Conservation (phyloP, 345 rosid genomes). For the Nephelium lappaceum region DNA sequence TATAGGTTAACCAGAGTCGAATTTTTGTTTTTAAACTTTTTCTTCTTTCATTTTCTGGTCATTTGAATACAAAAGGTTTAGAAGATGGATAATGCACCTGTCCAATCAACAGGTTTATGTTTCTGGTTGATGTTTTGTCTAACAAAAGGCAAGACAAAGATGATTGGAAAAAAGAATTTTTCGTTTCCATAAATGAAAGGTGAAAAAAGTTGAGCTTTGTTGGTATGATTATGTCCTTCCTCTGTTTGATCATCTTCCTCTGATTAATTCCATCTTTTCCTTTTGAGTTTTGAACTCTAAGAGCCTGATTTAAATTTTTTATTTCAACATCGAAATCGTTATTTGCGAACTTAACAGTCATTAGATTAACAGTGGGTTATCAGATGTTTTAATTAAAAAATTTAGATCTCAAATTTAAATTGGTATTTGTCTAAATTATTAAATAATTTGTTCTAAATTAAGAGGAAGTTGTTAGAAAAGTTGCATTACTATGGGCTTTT, state of each 20-base stretch:
- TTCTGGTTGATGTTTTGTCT: conserved; percentile 8
- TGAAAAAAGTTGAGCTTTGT: neutral
- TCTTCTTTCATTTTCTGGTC: neutral
- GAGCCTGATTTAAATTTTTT: no score
- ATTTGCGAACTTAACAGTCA: no score
- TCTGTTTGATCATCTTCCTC: neutral
- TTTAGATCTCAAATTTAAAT: no score
- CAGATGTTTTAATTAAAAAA: no score
- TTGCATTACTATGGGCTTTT: no score
- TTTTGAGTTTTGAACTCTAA: no score
- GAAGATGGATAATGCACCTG: neutral
- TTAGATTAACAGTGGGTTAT: neutral
- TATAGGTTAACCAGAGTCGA: neutral
- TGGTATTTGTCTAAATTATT: no score
- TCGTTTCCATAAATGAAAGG: neutral
- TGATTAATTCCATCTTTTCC: neutral
- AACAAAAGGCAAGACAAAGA: neutral
- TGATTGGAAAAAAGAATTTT: neutral
- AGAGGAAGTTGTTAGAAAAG: neutral
- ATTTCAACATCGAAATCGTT: no score
- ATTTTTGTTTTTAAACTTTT: neutral
- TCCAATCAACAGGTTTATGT: neutral
- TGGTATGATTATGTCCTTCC: neutral
- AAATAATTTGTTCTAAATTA: neutral
- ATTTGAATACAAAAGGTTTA: neutral